Evolutionary conservation across 129 eudicot species (phyloP), one percentile per base, ranked within the genome.

Genomic region (Rutidosis leptorrhynchoides): DNA sequence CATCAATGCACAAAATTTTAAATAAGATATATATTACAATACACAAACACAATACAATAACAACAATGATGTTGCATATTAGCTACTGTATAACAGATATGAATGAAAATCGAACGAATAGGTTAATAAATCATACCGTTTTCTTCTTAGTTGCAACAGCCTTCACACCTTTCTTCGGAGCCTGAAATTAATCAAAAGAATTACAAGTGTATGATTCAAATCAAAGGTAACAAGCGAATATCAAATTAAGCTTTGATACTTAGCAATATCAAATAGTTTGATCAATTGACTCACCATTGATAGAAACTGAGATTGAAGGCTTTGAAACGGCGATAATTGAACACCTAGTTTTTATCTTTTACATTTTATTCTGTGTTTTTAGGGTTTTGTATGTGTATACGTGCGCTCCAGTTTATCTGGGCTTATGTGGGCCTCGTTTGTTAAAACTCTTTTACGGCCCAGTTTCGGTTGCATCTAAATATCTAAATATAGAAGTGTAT

Each of bases 91-190:
- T n/a, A 40, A 12, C 46, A 59, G 8, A 73, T 40, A 54, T 11
- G 27, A 54, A 20, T 5, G 22, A 42, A 14, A 51, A 0, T 17
- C 7, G 1, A 32, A 8, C 11, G 1, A 58, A 2, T 46, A 74
- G 8, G 6, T 40, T 40, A 15, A 11, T 4, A 3, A 40, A 2
- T 58, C 73, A 20, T 77, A 77, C 81, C 71, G 81, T 69, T 56
- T 77, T 77, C 76, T 77, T 77, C 76, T 77, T 77, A 4, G 81
- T 45, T 61, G 71, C 80, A 55, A 69, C 35, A 21, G 74, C 28
- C 67, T 77, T 77, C 45, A 49, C 76, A 56, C 76, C 81, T 46
- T 77, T 77, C 71, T 69, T 77, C 26, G 81, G 81, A 54, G 71
- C 81, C 81, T 77, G 1, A 69, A 63, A 26, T 27, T 9, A 27